A percentile compares a stretch with the other conserved stretches of the same genome.
phyloP scores from a whole-genome alignment of 2,329 filamentous ascomycete species.

The Aureobasidium sp. region DNA sequence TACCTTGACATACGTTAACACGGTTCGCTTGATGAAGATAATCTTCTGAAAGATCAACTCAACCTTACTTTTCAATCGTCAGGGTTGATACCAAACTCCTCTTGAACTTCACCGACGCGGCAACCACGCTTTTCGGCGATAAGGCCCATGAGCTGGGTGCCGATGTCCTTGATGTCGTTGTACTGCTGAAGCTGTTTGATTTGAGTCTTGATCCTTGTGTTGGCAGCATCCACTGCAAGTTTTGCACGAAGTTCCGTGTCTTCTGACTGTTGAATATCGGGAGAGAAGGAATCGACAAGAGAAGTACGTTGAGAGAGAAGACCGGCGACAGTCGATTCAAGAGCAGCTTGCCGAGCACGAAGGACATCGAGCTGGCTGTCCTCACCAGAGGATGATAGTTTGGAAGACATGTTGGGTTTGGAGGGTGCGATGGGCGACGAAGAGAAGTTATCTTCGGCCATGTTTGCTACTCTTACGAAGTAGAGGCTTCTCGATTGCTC shows the following conservation, averaged over 20 bases:
- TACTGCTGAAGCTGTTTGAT: conserved; percentile 60
- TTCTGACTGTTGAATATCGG: conserved; percentile 2
- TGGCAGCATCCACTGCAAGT: conserved; percentile 35
- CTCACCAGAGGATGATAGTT: neutral
- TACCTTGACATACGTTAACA: neutral
- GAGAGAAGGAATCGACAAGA: conserved; percentile 28
- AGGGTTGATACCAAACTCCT: conserved; percentile 38
- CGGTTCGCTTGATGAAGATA: neutral
- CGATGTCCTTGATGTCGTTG: conserved; percentile 64
- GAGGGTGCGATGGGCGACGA: neutral
- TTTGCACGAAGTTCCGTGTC: conserved; percentile 15
- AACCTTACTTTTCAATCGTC: conserved; percentile 32
- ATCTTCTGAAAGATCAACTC: too few relatives aligned
- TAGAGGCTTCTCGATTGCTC: neutral
- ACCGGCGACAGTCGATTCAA: conserved; percentile 41
- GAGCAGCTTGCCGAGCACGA: conserved; percentile 25
- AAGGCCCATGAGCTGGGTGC: conserved; percentile 56
- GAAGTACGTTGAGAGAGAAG: conserved; percentile 36
- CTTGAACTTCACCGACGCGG: conserved; percentile 42
- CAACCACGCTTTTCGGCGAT: conserved; percentile 58
- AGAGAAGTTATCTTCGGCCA: neutral
- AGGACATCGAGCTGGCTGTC: conserved; percentile 17
- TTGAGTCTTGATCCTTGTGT: conserved; percentile 51
- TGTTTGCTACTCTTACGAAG: neutral
- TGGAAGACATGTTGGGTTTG: neutral